Conservation (phyloP, 2,329 filamentous ascomycete genomes). For the Trichoderma atrobrunneum region DNA sequence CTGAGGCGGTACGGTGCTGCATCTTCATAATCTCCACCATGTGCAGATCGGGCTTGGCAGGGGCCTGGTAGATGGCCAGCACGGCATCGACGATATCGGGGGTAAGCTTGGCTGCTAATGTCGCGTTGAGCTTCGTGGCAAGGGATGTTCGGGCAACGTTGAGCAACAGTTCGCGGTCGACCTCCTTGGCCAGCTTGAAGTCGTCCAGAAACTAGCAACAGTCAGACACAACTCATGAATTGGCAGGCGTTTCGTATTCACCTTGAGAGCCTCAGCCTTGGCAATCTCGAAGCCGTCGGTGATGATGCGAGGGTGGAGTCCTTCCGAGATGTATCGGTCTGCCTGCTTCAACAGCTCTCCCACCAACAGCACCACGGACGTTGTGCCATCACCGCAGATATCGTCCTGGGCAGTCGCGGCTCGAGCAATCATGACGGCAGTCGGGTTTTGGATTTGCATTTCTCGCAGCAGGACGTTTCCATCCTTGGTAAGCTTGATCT, state of each 20-base stretch:
- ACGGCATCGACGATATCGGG: slow-evolving; percentile 96
- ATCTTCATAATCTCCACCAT: slow-evolving; percentile 99
- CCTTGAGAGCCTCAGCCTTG: slow-evolving; percentile 87
- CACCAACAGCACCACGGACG: slow-evolving; percentile 90
- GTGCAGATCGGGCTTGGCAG: slow-evolving; percentile 91
- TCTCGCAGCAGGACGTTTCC: slow-evolving; percentile 80
- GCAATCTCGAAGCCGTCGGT: slow-evolving; percentile 97
- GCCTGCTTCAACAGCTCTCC: slow-evolving; percentile 98
- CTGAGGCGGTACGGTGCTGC: slow-evolving; percentile 94
- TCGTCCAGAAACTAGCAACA: slow-evolving; percentile 76
- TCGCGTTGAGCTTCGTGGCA: slow-evolving; percentile 88
- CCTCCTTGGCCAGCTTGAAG: slow-evolving; percentile 85
- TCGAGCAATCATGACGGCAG: slow-evolving; percentile 78
- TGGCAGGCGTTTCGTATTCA: slow-evolving; percentile 33
- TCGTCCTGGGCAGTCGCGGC: slow-evolving; percentile 97
- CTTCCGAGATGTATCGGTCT: slow-evolving; percentile 91
- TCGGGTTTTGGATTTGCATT: slow-evolving; percentile 98
- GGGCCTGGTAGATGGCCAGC: slow-evolving; percentile 85
- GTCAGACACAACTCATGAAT: slow-evolving; percentile 24
- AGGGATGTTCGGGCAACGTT: slow-evolving; percentile 93
- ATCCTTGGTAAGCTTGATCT: slow-evolving; percentile 99
- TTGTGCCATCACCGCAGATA: slow-evolving; percentile 96
- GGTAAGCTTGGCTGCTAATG: slow-evolving; percentile 85
- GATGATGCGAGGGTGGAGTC: slow-evolving; percentile 93
- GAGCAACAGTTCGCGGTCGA: slow-evolving; percentile 90